Base-by-base conservation (phyloP, 2,329 filamentous ascomycete species). In the Aspergillus fumigatiaffinis region DNA sequence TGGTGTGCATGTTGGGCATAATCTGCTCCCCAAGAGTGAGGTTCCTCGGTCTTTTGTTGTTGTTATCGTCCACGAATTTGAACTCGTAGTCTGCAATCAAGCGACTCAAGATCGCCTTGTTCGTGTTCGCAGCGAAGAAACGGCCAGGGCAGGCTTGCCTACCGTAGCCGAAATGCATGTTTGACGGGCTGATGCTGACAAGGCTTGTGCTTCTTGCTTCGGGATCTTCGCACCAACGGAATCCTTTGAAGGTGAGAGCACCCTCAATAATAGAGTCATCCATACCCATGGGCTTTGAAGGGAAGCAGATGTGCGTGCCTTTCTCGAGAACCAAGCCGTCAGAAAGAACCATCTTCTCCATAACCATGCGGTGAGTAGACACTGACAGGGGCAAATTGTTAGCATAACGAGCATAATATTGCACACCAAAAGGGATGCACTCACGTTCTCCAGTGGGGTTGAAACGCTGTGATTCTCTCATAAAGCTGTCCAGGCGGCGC, bases 61-160 rank as follows among this genome's bases (percentile, higher is more conserved):
- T 48, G 23, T 55, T 54, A 4, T 55, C 50, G 3, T 61, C 56
- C 41, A 63, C 60, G n/a, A 68, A 66, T 49, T 66, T 66, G 25
- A 71, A 63, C 4, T 72, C 69, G 49, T 71, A 71, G 6, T 70
- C 68, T 26, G 65, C 53, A 10, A 70, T 56, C 25, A 72, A 55
- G 12, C 65, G 65, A 26, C 69, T 69, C 29, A 70, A 44, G 32
- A 70, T 61, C 3, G 65, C 63, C 50, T 71, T 70, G 35, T 66
- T 58, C 3, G 62, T 63, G 42, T 60, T 61, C 21, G 51, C 53
- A 1, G 61, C 65, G n/a, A 69, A 64, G 49, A 66, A 65, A 2
- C 68, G 60, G 17, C 64, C 67, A 14, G 69, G 66, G 53, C 67
- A 70, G 1, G 65, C 63, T 48, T 63, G 64, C 10, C 61, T 56